phyloP scores from a whole-genome alignment of 495 filamentous ascomycete genomes.

The Aspergillus biplanus region DNA sequence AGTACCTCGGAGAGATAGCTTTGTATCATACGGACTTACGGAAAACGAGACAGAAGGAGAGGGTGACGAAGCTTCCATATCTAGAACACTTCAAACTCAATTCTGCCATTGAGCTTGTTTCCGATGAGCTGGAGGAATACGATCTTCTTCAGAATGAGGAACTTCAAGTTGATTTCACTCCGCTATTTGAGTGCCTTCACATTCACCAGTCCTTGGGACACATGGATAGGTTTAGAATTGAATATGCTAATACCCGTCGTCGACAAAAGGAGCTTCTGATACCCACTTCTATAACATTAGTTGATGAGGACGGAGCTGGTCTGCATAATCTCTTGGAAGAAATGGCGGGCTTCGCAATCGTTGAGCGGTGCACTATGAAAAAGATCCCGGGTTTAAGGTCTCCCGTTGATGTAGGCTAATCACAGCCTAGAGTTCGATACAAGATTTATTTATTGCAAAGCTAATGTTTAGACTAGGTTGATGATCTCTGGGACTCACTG shows the following conservation, averaged over 20 bases:
- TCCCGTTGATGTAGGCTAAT: slow-evolving; percentile 68
- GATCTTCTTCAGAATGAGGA: slow-evolving; percentile 94
- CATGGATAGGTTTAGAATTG: slow-evolving; percentile 83
- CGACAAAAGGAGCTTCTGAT: slow-evolving; percentile 90
- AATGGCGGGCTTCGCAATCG: slow-evolving; percentile 94
- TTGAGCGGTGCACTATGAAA: slow-evolving; percentile 91
- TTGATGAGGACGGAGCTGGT: slow-evolving; percentile 73
- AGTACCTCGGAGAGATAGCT: slow-evolving; percentile 94
- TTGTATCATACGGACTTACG: slow-evolving; percentile 93
- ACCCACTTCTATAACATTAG: slow-evolving; percentile 69
- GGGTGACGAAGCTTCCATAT: slow-evolving; percentile 70
- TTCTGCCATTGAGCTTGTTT: slow-evolving; percentile 92
- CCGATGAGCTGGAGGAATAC: slow-evolving; percentile 93
- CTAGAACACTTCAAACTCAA: slow-evolving; percentile 87
- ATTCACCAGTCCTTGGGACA: slow-evolving; percentile 96
- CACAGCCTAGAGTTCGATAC: neutral
- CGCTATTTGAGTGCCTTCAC: slow-evolving; percentile 92
- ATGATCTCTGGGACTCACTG: slow-evolving; percentile 98
- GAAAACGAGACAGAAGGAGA: slow-evolving; percentile 79
- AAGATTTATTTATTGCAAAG: slow-evolving; percentile 5
- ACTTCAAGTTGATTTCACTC: slow-evolving; percentile 89
- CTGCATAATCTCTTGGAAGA: slow-evolving; percentile 87
- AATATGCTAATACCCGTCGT: slow-evolving; percentile 87
- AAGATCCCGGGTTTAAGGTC: slow-evolving; percentile 80
- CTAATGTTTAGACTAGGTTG: slow-evolving; percentile 59